Base-by-base conservation (phyloP, 768 basidiomycete genomes). In the Mycena pura region DNA sequence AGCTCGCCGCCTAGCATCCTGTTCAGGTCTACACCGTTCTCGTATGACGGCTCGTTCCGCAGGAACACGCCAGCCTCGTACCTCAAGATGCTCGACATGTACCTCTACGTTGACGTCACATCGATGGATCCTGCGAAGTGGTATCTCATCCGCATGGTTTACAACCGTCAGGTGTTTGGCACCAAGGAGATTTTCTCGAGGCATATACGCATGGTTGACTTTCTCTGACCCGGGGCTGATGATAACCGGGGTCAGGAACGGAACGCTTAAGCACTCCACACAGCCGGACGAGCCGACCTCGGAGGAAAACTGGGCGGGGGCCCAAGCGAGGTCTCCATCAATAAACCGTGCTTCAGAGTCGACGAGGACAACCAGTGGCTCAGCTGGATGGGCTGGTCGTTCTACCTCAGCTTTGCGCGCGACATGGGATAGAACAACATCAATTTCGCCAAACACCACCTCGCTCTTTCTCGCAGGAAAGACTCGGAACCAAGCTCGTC, bases 371-470 rank as follows among this genome's bases (percentile, higher is more conserved):
- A 75, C 41, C 78, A 84, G 63, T 87, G 83, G 62, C 71, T 89
- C n/a, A 84, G 79, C 43, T 90, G 88, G 88, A 84, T 89, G 84
- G 85, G 85, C 3, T 88, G 86, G 86, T 76, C 79, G 0, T 54
- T 88, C 71, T 88, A 83, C 62, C 75, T 88, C 28, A 82, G 84
- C 48, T 89, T 88, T 67, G 85, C 86, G 55, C 71, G 86, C 27
- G 88, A 89, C 67, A 88, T 89, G 86, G 88, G 86, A n/a, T n/a
- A 83, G 46, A 81, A 86, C 31, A 89, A 88, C 51, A 85, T 82
- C 4, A 85, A 89, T 65, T 90, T 87, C 84, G 87, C 87, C 3
- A 80, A 84, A 31, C 85, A 88, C 68, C 85, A 86, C 68, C 72
- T 88, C 5, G 84, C 85, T 1, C 81, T 88, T 13, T 82, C 85